Conservation (phyloP, 2,329 filamentous ascomycete species). For the Cryphonectria naterciae region DNA sequence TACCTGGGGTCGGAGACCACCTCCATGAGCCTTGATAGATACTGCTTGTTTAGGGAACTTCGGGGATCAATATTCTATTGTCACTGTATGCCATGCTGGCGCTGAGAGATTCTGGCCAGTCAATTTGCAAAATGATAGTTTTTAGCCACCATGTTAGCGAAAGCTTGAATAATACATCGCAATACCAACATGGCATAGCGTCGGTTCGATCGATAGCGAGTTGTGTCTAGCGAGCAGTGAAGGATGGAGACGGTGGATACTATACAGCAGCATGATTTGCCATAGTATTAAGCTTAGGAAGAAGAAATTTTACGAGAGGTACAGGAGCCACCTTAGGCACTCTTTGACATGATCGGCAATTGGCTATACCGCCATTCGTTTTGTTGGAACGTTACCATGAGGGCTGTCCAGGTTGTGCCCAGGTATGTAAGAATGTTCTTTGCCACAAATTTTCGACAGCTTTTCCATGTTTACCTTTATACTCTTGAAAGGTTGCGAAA, state of each 20-base stretch:
- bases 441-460: too few species aligned
- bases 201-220: neutral
- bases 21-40: neutral
- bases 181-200: neutral
- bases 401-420: too few species aligned
- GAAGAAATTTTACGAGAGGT: neutral
- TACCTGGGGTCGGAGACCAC: neutral
- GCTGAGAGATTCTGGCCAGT: neutral
- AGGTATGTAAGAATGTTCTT: neutral
- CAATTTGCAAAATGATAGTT: neutral
- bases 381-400: neutral
- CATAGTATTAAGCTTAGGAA: neutral
- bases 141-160: too few species aligned
- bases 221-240: neutral
- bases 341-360: neutral
- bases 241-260: neutral
- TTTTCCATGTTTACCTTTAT: too few species aligned
- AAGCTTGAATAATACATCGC: neutral
- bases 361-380: neutral
- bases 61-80: too few species aligned
- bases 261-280: neutral
- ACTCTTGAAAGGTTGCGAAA: too few species aligned
- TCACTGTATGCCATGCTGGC: neutral
- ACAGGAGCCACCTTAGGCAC: neutral
- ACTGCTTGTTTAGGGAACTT: too few species aligned